Evolutionary conservation across 139 green algal species (phyloP).

Genomic region (Volvox africanus): DNA sequence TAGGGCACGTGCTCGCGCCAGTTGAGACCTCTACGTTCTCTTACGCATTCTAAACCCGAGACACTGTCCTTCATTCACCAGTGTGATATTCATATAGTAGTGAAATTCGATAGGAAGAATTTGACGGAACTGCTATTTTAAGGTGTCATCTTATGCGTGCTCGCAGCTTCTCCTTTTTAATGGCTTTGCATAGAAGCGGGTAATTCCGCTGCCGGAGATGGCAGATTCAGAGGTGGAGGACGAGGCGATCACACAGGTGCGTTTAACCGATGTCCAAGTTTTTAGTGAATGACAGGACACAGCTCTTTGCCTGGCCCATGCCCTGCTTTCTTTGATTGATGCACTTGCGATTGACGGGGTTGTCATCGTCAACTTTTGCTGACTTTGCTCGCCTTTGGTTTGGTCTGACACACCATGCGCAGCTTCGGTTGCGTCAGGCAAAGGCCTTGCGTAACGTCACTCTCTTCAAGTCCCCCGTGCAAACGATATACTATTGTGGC

Average conservation of each 20-base stretch:
- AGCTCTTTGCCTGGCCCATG: too few species aligned
- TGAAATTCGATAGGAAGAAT: background rate
- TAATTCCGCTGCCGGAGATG: background rate
- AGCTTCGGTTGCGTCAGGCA: constrained; percentile 50
- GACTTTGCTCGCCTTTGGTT: background rate
- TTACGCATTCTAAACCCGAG: background rate
- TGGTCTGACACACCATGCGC: background rate
- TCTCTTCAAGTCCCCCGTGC: constrained; percentile 66
- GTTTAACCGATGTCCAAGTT: constrained; percentile 1
- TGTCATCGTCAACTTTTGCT: background rate
- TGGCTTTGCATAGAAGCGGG: background rate
- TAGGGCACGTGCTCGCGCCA: too few species aligned
- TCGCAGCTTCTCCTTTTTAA: background rate
- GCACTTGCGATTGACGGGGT: too few species aligned
- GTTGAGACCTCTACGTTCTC: too few species aligned
- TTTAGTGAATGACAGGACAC: constrained; percentile 3
- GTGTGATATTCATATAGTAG: too few species aligned
- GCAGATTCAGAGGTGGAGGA: constrained; percentile 27
- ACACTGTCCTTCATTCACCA: background rate
- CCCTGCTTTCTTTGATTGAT: too few species aligned
- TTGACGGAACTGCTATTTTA: background rate
- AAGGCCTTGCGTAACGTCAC: constrained; percentile 60
- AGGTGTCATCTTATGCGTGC: background rate
- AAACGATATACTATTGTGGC: constrained; percentile 73
- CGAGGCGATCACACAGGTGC: constrained; percentile 6